These are phyloP conservation scores for Albophoma yamanashiensis DNA, from an alignment of 2,329 filamentous ascomycete species.

Conservation along the genomic window DNA sequence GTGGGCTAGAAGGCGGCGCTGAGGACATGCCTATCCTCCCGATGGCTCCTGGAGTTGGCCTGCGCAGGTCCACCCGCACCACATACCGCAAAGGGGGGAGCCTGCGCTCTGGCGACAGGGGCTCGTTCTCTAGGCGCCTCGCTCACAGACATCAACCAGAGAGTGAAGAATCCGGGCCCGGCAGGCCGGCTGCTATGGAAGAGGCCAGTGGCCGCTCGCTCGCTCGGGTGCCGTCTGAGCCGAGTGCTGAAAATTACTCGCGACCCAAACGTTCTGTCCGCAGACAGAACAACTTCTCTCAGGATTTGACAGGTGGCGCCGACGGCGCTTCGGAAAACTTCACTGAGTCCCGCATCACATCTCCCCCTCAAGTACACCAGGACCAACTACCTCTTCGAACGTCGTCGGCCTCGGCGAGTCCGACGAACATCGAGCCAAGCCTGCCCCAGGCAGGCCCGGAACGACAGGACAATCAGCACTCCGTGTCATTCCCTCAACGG, in stretches of 20 bases:
- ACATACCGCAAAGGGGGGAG: constrained; percentile 82
- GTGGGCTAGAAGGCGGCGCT: constrained; percentile 27
- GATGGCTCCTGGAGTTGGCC: constrained; percentile 62
- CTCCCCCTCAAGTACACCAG: constrained; percentile 12
- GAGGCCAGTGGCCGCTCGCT: constrained; percentile 41
- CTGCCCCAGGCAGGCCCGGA: constrained; percentile 29
- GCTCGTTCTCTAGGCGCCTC: constrained; percentile 64
- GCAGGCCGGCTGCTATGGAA: constrained; percentile 26
- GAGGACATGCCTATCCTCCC: constrained; percentile 85
- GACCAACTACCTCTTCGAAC: constrained; percentile 23
- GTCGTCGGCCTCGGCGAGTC: constrained; percentile 17
- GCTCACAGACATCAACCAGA: constrained; percentile 48
- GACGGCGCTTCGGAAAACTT: constrained; percentile 23
- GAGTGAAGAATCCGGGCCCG: constrained; percentile 29
- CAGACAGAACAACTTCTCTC: constrained; percentile 34
- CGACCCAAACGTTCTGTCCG: constrained; percentile 38
- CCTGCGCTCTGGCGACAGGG: constrained; percentile 65
- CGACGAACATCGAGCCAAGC: constrained; percentile 55
- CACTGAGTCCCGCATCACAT: constrained; percentile 10
- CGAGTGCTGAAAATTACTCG: constrained; percentile 52
- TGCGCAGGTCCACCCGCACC: constrained; percentile 84
- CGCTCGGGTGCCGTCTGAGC: constrained; percentile 60
- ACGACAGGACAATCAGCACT: constrained; percentile 11
- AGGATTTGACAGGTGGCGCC: constrained; percentile 39
- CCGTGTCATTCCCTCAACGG: constrained; percentile 35